Evolutionary conservation across 805 yeast genomes (phyloP).

Genomic region (Teunomyces kruisii): DNA sequence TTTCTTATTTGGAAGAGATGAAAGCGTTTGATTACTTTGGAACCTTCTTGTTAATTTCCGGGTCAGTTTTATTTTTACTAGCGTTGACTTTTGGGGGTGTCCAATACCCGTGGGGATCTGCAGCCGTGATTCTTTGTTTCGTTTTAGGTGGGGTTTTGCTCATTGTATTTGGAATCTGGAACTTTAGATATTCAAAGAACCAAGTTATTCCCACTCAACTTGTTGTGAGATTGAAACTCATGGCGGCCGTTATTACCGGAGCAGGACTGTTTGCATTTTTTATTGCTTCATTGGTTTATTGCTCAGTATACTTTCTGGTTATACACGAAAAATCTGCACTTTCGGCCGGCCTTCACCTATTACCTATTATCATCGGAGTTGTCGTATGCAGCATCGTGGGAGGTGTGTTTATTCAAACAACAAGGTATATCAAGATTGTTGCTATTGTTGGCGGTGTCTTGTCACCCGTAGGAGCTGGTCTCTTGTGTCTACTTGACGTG

Average conservation of each 20-base stretch:
- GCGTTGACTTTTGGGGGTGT: constrained; percentile 23
- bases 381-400: constrained; percentile 33
- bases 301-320: constrained; percentile 51
- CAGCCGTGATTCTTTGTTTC: constrained; percentile 22
- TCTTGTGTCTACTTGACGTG: constrained; percentile 38
- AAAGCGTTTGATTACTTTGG: constrained; percentile 20
- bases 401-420: constrained; percentile 39
- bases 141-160: constrained; percentile 18
- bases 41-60: constrained; percentile 15
- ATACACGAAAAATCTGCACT: constrained; percentile 41
- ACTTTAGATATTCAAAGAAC: constrained; percentile 13
- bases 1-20: constrained; percentile 12
- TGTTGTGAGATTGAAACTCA: constrained; percentile 11
- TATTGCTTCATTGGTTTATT: constrained; percentile 23
- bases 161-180: constrained; percentile 18
- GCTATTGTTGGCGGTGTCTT: constrained; percentile 33
- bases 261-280: constrained; percentile 18
- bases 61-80: constrained; percentile 19
- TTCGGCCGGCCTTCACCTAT: constrained; percentile 44
- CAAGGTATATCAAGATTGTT: constrained; percentile 43
- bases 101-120: constrained; percentile 20
- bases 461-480: constrained; percentile 45
- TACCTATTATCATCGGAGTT: constrained; percentile 44
- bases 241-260: constrained; percentile 14
- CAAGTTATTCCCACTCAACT: constrained; percentile 19